Percentiles rank a stretch among this genome's conserved stretches.
phyloP scores from a whole-genome alignment of 768 basidiomycete genomes.

The Crassisporium funariophilum region DNA sequence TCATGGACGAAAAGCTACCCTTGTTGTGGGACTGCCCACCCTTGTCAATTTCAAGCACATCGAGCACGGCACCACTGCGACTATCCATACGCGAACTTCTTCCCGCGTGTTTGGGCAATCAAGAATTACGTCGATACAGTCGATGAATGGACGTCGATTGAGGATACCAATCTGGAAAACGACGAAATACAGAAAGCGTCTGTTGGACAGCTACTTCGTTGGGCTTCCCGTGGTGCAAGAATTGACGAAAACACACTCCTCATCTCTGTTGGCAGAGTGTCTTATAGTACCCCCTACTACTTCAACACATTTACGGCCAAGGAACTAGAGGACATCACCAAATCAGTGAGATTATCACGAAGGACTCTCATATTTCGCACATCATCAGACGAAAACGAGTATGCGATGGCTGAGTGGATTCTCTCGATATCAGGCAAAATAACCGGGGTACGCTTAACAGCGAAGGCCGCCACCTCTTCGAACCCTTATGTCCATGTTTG shows the following conservation, averaged over 20 bases:
- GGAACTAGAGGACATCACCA: slow-evolving; percentile 35
- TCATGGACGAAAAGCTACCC: slow-evolving; percentile 36
- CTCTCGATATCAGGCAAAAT: slow-evolving; percentile 37
- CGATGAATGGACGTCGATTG: slow-evolving; percentile 34
- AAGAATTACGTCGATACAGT: slow-evolving; percentile 35
- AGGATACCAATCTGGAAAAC: slow-evolving; percentile 39
- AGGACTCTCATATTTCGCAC: slow-evolving; percentile 40
- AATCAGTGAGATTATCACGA: slow-evolving; percentile 33
- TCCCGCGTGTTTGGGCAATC: slow-evolving; percentile 32
- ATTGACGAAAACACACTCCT: slow-evolving; percentile 37
- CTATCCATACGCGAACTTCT: slow-evolving; percentile 42
- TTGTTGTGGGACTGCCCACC: slow-evolving; percentile 37
- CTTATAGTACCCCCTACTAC: slow-evolving; percentile 36
- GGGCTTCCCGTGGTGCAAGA: slow-evolving; percentile 34
- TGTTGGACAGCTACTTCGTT: slow-evolving; percentile 34
- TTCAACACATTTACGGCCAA: slow-evolving; percentile 40
- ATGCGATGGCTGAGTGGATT: slow-evolving; percentile 43
- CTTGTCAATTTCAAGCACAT: slow-evolving; percentile 38
- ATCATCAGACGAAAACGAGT: slow-evolving; percentile 32
- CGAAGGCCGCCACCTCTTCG: slow-evolving; percentile 37
- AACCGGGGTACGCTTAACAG: slow-evolving; percentile 36
- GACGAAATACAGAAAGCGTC: slow-evolving; percentile 29
- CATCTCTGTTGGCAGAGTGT: slow-evolving; percentile 37
- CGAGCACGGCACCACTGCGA: slow-evolving; percentile 42
- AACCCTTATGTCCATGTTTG: slow-evolving; percentile 38